Evolutionary conservation across 495 filamentous ascomycete genomes (phyloP), one percentile per base, ranked within the genome.

Genomic region (Apodospora peruviana): DNA sequence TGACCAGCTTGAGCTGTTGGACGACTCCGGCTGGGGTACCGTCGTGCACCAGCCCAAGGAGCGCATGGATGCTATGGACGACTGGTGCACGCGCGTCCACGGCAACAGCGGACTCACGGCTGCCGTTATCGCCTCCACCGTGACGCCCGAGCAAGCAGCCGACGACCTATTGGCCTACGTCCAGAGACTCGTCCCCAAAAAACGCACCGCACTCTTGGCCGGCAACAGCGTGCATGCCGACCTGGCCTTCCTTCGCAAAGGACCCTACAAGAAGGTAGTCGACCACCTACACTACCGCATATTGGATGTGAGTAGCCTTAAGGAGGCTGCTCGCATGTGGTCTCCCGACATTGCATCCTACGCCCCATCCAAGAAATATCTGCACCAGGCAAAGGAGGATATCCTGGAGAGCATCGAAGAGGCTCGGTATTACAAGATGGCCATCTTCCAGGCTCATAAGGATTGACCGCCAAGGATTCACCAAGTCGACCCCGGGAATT

Each of bases 371-470:
- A 98, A 98, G 70, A 77, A 77, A 52, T 76, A 74, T 40, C 68
- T 87, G 16, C 93, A 98, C 72, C 76, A 91, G 65, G 93, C 93
- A 0, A 77, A 79, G 51, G 81, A 85, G 50, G 93, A 98, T 71
- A 96, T 98, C 57, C 63, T 96, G 32, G 93, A 98, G 67, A 96
- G 91, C 65, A 96, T 98, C 53, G 83, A 77, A 45, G 93, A 98
- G 68, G 89, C 91, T 55, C 77, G 72, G 50, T 95, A 86, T 63
- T 98, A 94, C 66, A 81, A 78, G 57, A 61, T 78, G 22, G 66
- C 59, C 5, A 73, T 89, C 39, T 91, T 91, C 57, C 65, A 74
- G 23, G 20, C 39, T 3, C 17, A 36, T 5, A 12, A 24, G 21
- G 9, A 32, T 2, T 58, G 43, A 58, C 12, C 18, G 17, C 37